Conservation (phyloP, 768 basidiomycete species). For the Xerocomus brunneocitrinus region DNA sequence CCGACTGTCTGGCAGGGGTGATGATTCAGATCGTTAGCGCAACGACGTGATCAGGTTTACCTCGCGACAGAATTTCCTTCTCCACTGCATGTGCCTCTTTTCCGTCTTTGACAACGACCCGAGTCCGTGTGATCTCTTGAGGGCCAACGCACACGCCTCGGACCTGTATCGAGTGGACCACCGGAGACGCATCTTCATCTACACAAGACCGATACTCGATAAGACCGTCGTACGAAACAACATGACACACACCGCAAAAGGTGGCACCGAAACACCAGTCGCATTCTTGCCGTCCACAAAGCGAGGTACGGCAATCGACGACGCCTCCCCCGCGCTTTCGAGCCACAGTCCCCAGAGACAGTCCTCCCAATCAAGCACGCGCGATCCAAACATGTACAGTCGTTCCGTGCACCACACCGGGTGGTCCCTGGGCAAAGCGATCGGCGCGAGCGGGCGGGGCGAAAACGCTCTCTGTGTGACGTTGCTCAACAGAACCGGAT, state of each 20-base stretch:
- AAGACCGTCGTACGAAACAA: too few relatives aligned
- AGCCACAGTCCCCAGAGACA: constrained; percentile 66
- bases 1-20: constrained; percentile 17
- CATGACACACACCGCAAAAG: constrained; percentile 15
- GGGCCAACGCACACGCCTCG: constrained; percentile 49
- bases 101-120: constrained; percentile 33
- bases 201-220: background rate
- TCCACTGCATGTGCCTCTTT: constrained; percentile 47
- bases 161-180: constrained; percentile 45
- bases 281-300: constrained; percentile 7
- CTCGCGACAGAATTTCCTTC: constrained; percentile 52
- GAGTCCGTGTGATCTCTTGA: constrained; percentile 37
- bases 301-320: constrained; percentile 14
- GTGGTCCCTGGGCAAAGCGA: constrained; percentile 41
- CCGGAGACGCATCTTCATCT: constrained; percentile 42
- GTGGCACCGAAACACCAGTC: constrained; percentile 11
- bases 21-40: background rate
- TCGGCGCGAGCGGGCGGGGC: constrained; percentile 41
- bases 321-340: constrained; percentile 43
- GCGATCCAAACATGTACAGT: constrained; percentile 41
- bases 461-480: constrained; percentile 34
- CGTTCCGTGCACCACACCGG: constrained; percentile 62
- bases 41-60: constrained; percentile 20
- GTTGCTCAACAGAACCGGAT: constrained; percentile 29
- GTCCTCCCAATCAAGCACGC: constrained; percentile 54